Conservation (phyloP, 1,139 yeast species). For the Lodderomyces metapsilosis region DNA sequence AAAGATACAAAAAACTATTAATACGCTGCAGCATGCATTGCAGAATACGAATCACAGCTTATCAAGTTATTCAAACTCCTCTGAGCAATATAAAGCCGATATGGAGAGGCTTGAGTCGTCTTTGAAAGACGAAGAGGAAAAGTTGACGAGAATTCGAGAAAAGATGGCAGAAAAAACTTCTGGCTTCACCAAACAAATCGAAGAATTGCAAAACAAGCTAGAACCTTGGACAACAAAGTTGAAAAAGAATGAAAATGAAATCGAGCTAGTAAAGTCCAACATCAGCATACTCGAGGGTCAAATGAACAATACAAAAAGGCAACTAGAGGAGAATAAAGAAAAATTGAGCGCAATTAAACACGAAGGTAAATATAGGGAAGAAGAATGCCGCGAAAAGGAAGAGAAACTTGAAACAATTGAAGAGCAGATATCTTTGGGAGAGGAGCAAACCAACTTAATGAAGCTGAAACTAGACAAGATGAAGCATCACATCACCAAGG, state of each 20-base stretch:
- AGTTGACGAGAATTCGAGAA: slow-evolving; percentile 60
- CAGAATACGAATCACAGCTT: slow-evolving; percentile 49
- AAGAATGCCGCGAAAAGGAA: slow-evolving; percentile 39
- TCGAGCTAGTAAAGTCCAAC: slow-evolving; percentile 64
- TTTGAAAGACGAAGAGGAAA: slow-evolving; percentile 52
- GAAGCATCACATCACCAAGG: slow-evolving; percentile 51
- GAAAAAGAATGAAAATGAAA: slow-evolving; percentile 62
- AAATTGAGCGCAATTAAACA: slow-evolving; percentile 48
- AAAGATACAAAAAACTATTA: slow-evolving; percentile 56
- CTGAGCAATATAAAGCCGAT: slow-evolving; percentile 39
- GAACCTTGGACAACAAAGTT: slow-evolving; percentile 85
- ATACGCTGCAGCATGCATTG: slow-evolving; percentile 32
- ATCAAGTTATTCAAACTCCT: slow-evolving; percentile 43
- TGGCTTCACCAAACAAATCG: slow-evolving; percentile 61
- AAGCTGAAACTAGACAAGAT: slow-evolving; percentile 47
- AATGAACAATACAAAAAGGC: slow-evolving; percentile 40
- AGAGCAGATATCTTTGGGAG: slow-evolving; percentile 59
- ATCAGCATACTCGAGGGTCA: slow-evolving; percentile 59
- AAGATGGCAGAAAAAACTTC: slow-evolving; percentile 74
- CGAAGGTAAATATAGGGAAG: slow-evolving; percentile 55
- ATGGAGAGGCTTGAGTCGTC: slow-evolving; percentile 44
- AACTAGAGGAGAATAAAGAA: slow-evolving; percentile 46
- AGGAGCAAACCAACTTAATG: slow-evolving; percentile 54
- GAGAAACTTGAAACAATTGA: slow-evolving; percentile 47
- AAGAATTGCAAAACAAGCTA: slow-evolving; percentile 57